Percentiles rank a stretch among this genome's conserved stretches.
These are phyloP conservation scores for Tuber calosporum DNA, from an alignment of 495 filamentous ascomycete genomes.

Conservation along the genomic window DNA sequence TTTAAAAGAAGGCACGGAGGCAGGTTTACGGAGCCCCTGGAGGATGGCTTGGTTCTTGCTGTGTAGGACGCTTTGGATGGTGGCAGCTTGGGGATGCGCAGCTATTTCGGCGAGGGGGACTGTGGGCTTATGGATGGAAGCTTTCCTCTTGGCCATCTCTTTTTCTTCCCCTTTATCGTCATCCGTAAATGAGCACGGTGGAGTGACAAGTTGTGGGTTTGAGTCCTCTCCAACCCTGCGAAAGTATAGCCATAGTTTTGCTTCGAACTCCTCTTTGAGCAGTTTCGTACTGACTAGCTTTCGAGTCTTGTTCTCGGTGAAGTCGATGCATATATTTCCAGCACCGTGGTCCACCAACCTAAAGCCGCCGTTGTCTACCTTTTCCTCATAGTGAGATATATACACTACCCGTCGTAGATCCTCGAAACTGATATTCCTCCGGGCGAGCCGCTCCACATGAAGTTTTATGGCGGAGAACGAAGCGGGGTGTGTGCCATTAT, in stretches of 20 bases:
- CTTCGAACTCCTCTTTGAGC: slow-evolving; percentile 28
- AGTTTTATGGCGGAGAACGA: slow-evolving; percentile 32
- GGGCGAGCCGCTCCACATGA: slow-evolving; percentile 32
- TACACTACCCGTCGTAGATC: slow-evolving; percentile 36
- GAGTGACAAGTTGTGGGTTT: slow-evolving; percentile 21
- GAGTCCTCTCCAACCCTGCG: slow-evolving; percentile 3
- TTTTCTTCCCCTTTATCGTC: slow-evolving; percentile 3
- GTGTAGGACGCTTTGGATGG: slow-evolving; percentile 35
- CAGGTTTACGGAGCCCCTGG: slow-evolving; percentile 28
- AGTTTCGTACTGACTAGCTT: slow-evolving; percentile 32
- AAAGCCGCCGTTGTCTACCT: slow-evolving; percentile 19
- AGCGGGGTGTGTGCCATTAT: slow-evolving; percentile 27
- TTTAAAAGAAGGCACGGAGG: slow-evolving; percentile 17
- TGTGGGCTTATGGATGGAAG: not conserved
- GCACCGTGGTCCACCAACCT: slow-evolving; percentile 34
- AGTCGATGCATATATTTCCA: slow-evolving; percentile 34
- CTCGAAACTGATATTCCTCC: slow-evolving; percentile 25
- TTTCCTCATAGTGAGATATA: slow-evolving; percentile 34
- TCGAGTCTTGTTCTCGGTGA: slow-evolving; percentile 26
- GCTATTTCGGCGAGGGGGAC: slow-evolving; percentile 32
- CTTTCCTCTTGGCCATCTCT: not conserved
- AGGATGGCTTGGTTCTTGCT: slow-evolving; percentile 34
- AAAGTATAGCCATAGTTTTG: slow-evolving; percentile 20
- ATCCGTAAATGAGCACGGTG: slow-evolving; percentile 25
- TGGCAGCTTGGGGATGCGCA: slow-evolving; percentile 29